Conservation (phyloP, 257 asterid genomes). For the Schizonepeta tenuifolia region DNA sequence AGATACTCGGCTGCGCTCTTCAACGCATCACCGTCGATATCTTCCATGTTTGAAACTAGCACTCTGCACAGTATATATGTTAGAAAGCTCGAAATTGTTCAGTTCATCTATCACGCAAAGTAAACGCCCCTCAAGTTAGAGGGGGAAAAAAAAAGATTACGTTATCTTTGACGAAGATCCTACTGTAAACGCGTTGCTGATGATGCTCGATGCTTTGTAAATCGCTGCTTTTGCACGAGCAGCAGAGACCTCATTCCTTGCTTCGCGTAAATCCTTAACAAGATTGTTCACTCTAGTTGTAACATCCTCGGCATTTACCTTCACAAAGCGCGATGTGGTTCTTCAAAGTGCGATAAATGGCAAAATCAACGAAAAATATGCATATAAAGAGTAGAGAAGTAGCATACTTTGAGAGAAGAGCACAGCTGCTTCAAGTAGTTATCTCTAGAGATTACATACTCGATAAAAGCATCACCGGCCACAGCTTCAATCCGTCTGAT, state of each 20-base stretch:
- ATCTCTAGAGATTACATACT: slow-evolving; percentile 80
- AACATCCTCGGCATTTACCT: slow-evolving; percentile 95
- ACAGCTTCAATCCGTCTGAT: slow-evolving; percentile 93
- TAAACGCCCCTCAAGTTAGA: too few relatives aligned
- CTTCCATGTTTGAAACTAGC: slow-evolving; percentile 86
- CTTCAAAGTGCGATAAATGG: not conserved
- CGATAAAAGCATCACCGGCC: slow-evolving; percentile 93
- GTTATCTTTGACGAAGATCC: slow-evolving; percentile 65
- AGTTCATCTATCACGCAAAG: not conserved
- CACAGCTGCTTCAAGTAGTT: slow-evolving; percentile 92
- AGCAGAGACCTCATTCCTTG: slow-evolving; percentile 72
- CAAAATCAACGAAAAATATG: not conserved
- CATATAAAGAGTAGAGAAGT: not conserved
- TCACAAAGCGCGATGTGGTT: slow-evolving; percentile 14
- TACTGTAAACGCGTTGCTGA: slow-evolving; percentile 52
- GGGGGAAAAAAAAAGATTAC: too few relatives aligned
- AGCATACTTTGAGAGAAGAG: slow-evolving; percentile 85
- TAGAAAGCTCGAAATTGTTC: not conserved
- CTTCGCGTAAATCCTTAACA: slow-evolving; percentile 73
- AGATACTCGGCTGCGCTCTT: slow-evolving; percentile 85
- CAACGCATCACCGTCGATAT: slow-evolving; percentile 73
- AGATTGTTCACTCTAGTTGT: slow-evolving; percentile 68
- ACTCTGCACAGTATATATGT: slow-evolving; percentile 46
- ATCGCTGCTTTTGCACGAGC: slow-evolving; percentile 83
- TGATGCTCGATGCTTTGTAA: slow-evolving; percentile 71